phyloP scores from a whole-genome alignment of 2,329 filamentous ascomycete species.

The Scedosporium boydii region DNA sequence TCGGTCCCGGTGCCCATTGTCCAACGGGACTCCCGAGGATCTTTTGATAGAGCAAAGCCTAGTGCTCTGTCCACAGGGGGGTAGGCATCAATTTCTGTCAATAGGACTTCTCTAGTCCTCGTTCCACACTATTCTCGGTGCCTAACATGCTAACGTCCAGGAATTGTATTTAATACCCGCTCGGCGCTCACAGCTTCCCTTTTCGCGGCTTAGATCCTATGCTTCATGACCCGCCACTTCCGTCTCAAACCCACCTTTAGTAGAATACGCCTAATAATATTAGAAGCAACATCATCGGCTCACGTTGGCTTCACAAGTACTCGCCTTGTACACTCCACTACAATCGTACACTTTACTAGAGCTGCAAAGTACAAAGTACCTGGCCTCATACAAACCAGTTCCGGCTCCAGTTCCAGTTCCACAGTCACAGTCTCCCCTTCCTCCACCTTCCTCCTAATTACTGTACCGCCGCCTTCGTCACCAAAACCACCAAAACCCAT shows the following conservation, averaged over 20 bases:
- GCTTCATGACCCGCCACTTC: not conserved
- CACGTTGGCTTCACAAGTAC: too few relatives aligned
- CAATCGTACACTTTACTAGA: not conserved
- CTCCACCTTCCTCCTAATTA: not conserved
- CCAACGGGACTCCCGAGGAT: not conserved
- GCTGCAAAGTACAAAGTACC: not conserved
- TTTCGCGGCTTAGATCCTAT: not conserved
- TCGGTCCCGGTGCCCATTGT: not conserved
- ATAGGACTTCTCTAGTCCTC: not conserved
- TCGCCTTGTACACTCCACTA: too few relatives aligned
- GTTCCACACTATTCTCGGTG: not conserved
- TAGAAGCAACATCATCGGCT: too few relatives aligned
- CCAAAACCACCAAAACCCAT: not conserved
- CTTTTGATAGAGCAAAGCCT: not conserved
- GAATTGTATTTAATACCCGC: not conserved
- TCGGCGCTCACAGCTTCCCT: not conserved
- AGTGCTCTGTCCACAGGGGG: not conserved
- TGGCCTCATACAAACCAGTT: not conserved
- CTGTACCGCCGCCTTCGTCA: not conserved
- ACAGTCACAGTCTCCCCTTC: not conserved
- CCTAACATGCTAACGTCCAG: not conserved
- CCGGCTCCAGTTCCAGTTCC: not conserved
- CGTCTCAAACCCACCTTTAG: not conserved
- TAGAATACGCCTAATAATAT: too few relatives aligned
- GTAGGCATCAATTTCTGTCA: not conserved